Base-by-base conservation (phyloP, 768 basidiomycete genomes). In the Trametes villosa region DNA sequence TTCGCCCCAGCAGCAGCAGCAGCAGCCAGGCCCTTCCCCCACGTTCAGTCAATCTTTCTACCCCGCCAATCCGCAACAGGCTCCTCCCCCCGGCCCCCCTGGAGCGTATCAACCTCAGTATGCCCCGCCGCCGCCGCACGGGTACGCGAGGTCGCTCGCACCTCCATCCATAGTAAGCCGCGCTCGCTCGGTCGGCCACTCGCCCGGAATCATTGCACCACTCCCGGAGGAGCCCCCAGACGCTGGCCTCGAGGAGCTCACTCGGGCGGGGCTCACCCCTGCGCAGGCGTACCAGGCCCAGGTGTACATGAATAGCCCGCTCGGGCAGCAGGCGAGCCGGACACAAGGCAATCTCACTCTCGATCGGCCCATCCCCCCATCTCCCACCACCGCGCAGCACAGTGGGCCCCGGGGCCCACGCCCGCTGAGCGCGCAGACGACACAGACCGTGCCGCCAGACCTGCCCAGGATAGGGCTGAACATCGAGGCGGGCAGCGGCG, bases 281-380 rank as follows among this genome's bases (percentile, higher is more conserved):
- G 88, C 89, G 11, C 91, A 93, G 71, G 86, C 88, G 34, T 92
- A 92, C 75, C 92, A 91, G 68, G 85, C 86, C 9, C 89, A 92
- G 71, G 81, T 91, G 46, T 86, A 86, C 67, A 75, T 74, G 59
- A 83, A 79, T 67, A 78, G 72, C 57, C 75, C 80, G 41, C 67
- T 74, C 47, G 68, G 66, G 17, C 74, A 72, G 26, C 70, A 68
- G 26, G 61, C 65, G 38, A 44, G 79, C 76, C 12, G 70, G 72
- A 46, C 72, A 78, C 63, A 77, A 71, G 57, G 68, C 49, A 64
- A 55, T 36, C 62, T 60, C n/a, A 56, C 59, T 42, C 65, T 36
- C 57, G 41, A 50, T 17, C 65, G 63, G 34, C 68, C 64, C 50
- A 59, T 57, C 22, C 62, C 59, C 20, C 36, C 56, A 18, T 53